A percentile compares a stretch with the other conserved stretches of the same genome.
Evolutionary conservation across 805 yeast genomes (phyloP).

Genomic region (Aciculoconidium aculeatum): DNA sequence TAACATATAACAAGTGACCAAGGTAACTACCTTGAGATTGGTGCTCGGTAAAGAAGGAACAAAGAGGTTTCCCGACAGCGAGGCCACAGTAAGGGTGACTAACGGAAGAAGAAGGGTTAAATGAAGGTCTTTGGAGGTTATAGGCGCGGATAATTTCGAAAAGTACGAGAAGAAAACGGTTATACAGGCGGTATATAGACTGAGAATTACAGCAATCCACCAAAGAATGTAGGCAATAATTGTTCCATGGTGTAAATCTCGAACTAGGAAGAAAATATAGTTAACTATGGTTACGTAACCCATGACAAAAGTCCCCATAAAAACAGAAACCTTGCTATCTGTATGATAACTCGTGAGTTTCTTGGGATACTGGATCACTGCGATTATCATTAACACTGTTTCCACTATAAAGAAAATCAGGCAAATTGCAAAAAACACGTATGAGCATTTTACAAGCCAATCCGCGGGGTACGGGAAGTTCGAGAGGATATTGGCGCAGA

Average conservation of each 20-base stretch:
- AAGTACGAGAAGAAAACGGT: conserved; percentile 47
- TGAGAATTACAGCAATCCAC: conserved; percentile 60
- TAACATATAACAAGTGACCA: conserved; percentile 49
- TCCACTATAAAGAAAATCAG: conserved; percentile 41
- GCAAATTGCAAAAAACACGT: conserved; percentile 59
- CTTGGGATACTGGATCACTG: conserved; percentile 14
- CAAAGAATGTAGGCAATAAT: conserved; percentile 57
- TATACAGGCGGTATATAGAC: conserved; percentile 57
- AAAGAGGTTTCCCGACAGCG: conserved; percentile 64
- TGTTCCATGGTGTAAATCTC: conserved; percentile 32
- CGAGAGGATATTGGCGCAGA: conserved; percentile 55
- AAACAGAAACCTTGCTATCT: conserved; percentile 47
- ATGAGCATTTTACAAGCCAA: conserved; percentile 55
- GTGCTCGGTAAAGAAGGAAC: conserved; percentile 35
- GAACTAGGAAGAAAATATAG: conserved; percentile 44
- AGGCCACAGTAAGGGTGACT: conserved; percentile 73
- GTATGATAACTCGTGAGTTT: conserved; percentile 12
- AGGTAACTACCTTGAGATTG: conserved; percentile 45
- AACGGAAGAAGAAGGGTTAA: conserved; percentile 65
- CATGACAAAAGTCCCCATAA: conserved; percentile 79
- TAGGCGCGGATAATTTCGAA: conserved; percentile 25
- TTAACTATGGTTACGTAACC: conserved; percentile 64
- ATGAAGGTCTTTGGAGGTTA: conserved; percentile 31
- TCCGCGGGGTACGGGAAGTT: conserved; percentile 58
- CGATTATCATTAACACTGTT: conserved; percentile 35